These are phyloP conservation scores for Elsinoe arachidis DNA, from an alignment of 2,329 filamentous ascomycete genomes.

Conservation along the genomic window DNA sequence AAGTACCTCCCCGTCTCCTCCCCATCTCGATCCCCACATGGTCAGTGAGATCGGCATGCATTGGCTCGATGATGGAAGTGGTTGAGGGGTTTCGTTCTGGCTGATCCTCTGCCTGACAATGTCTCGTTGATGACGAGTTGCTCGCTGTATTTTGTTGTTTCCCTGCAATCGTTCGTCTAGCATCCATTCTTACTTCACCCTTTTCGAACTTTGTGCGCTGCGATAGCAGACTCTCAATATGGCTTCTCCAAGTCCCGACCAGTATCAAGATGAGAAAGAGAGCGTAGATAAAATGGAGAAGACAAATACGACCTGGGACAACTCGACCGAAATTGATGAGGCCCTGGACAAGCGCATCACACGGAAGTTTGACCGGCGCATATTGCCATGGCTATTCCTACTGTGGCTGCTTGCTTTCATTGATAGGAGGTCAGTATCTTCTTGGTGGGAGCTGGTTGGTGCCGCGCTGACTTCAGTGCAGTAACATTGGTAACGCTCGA, in stretches of 20 bases:
- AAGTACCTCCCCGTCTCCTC: background rate
- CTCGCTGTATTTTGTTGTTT: background rate
- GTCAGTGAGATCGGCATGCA: background rate
- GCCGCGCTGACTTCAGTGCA: conserved; percentile 6
- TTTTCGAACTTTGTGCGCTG: background rate
- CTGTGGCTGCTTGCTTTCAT: conserved; percentile 43
- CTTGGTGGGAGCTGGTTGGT: background rate
- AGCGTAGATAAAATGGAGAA: conserved; percentile 15
- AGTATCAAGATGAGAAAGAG: conserved; percentile 12
- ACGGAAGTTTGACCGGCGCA: conserved; percentile 35
- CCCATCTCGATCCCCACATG: background rate
- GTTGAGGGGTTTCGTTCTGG: background rate
- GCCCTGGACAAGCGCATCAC: conserved; percentile 29
- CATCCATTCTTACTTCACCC: background rate
- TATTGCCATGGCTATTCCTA: conserved; percentile 39
- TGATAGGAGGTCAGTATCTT: conserved; percentile 26
- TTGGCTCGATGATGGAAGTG: background rate
- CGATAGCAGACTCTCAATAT: background rate
- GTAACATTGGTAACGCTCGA: conserved; percentile 35
- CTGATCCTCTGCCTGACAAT: background rate
- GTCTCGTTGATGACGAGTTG: background rate
- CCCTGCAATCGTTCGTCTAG: background rate
- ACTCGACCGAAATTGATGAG: conserved; percentile 13
- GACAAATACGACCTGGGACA: conserved; percentile 17
- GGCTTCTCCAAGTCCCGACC: background rate